These are phyloP conservation scores for Monosporascus cannonballus DNA, from an alignment of 2,329 filamentous ascomycete species.

Conservation along the genomic window DNA sequence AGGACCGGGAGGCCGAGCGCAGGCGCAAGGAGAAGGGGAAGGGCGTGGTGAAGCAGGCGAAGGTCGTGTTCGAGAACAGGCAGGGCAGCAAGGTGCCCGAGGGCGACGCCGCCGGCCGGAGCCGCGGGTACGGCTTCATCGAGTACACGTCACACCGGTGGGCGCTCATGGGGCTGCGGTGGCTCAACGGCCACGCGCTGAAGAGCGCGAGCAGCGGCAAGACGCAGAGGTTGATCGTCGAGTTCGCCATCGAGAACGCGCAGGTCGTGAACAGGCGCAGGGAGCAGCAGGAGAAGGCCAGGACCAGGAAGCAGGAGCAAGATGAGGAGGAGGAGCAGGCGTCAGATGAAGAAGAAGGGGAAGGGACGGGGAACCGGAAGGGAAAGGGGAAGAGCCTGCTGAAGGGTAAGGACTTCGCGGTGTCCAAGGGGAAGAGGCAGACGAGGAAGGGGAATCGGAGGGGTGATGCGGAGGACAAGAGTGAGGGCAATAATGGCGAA, in stretches of 20 bases:
- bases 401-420: slow-evolving; percentile 27
- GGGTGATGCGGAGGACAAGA: slow-evolving; percentile 6
- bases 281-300: slow-evolving; percentile 37
- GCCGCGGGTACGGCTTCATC: slow-evolving; percentile 93
- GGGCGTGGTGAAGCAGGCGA: slow-evolving; percentile 84
- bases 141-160: slow-evolving; percentile 92
- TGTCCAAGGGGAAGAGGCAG: slow-evolving; percentile 24
- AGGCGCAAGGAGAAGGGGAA: slow-evolving; percentile 76
- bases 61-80: slow-evolving; percentile 85
- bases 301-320: slow-evolving; percentile 24
- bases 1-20: slow-evolving; percentile 74
- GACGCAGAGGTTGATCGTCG: slow-evolving; percentile 85
- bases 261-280: slow-evolving; percentile 82
- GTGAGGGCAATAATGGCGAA: slow-evolving; percentile 15
- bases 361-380: slow-evolving; percentile 4
- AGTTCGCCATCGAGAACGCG: slow-evolving; percentile 97
- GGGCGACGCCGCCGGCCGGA: slow-evolving; percentile 69
- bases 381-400: slow-evolving; percentile 3
- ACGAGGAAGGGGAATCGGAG: slow-evolving; percentile 4
- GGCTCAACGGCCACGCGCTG: slow-evolving; percentile 74
- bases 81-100: slow-evolving; percentile 81
- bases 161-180: slow-evolving; percentile 90
- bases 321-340: slow-evolving; percentile 15
- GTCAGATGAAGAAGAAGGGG: slow-evolving; percentile 6
- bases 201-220: slow-evolving; percentile 57